Base-by-base conservation (phyloP, 192 early-diverging fungal species). In the Pilobolus umbonatus region DNA sequence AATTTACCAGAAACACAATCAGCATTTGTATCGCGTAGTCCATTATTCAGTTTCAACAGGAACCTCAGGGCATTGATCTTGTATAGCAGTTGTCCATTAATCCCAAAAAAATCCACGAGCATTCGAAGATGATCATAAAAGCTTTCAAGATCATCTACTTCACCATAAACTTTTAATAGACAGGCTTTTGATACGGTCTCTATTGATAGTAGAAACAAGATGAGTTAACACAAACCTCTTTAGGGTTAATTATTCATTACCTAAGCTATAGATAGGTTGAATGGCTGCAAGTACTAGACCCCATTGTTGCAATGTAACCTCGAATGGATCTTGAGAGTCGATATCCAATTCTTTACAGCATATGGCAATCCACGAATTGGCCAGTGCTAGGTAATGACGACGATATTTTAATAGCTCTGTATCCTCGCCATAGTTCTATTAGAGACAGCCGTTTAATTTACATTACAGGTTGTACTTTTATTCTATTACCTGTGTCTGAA, bases 101-200 rank as follows among this genome's bases (percentile, higher is more conserved):
- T 65, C 7, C 64, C 83, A 57, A 91, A 77, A 25, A 78, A 75
- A 46, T 91, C 82, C 4, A 81, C 64, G 2, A 88, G 61, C 70
- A 65, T 78, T 60, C 72, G 79, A 32, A 88, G 63, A 43, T 81
- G 74, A 3, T 64, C 64, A 38, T 75, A 85, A 19, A 82, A 61
- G 19, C 63, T 54, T 51, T 81, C 75, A 7, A 80, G 38, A 14
- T 82, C 78, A 28, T 76, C 73, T 29, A 84, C 32, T 44, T 55
- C 21, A 7, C 21, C 17, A 11, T 57, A 53, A 0, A 77, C 67
- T 10, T 44, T 29, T 31, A 53, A 15, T 24, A 58, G 1, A 17
- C 51, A 55, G 43, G 47, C 55, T 42, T 79, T 57, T 30, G 56
- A 28, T 1, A 31, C 26, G 10, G 52, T n/a, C 8, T 40, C 62